Percentiles rank a stretch among this genome's conserved stretches.
phyloP scores from a whole-genome alignment of 306 rosid genomes.

The Oxytropis ochrocephala region DNA sequence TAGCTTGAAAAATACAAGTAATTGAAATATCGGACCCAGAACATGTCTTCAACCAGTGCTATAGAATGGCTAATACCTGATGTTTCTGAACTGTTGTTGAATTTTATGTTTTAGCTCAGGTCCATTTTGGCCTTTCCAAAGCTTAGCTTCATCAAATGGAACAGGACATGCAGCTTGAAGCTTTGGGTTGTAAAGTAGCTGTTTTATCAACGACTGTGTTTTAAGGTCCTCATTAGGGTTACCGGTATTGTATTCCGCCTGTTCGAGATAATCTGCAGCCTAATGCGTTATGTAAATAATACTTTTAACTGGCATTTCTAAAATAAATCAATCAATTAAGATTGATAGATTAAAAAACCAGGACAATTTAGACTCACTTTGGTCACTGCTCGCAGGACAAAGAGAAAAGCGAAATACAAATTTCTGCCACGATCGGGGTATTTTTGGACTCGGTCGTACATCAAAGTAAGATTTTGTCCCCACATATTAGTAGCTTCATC shows the following conservation, averaged over 20 bases:
- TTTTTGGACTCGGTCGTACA: conserved; percentile 74
- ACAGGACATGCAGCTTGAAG: conserved; percentile 91
- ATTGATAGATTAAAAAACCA: not conserved
- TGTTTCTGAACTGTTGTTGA: conserved; percentile 85
- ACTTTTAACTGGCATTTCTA: not conserved
- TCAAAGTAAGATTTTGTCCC: conserved; percentile 72
- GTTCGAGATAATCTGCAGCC: conserved; percentile 90
- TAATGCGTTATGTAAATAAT: conserved; percentile 29
- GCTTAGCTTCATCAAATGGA: conserved; percentile 95
- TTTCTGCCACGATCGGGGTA: conserved; percentile 89
- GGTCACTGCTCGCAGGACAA: conserved; percentile 91
- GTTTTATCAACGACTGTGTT: conserved; percentile 72
- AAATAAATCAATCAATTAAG: conserved; percentile 17
- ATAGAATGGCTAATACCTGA: conserved; percentile 38
- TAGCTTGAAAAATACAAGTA: no score
- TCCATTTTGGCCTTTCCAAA: conserved; percentile 95
- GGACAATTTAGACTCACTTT: conserved; percentile 52
- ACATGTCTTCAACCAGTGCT: no score
- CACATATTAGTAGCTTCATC: conserved; percentile 69
- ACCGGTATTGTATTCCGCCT: conserved; percentile 88
- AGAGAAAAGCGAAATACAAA: conserved; percentile 89
- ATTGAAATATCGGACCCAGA: no score
- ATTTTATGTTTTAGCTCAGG: conserved; percentile 81
- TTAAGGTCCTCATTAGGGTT: conserved; percentile 71
- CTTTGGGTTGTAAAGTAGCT: conserved; percentile 62